Conservation (phyloP, 371 early-diverging fungal genomes). For the Lichtheimia ornata region DNA sequence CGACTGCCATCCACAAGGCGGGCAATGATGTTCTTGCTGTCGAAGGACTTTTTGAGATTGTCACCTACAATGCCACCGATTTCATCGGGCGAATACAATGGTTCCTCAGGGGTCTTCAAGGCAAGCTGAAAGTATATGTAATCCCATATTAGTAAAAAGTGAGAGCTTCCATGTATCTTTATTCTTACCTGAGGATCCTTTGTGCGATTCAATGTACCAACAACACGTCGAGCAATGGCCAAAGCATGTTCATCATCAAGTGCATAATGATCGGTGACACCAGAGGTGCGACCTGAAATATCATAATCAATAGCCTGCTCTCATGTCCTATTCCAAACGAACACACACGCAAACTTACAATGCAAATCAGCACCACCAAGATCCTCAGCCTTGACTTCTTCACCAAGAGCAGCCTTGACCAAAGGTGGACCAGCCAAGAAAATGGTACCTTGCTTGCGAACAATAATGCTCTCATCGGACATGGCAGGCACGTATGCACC, state of each 20-base stretch:
- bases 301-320: not conserved
- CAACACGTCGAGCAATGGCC: slow-evolving; percentile 82
- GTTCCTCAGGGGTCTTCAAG: slow-evolving; percentile 61
- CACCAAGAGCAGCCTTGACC: slow-evolving; percentile 97
- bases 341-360: slow-evolving; percentile 61
- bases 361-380: slow-evolving; percentile 98
- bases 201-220: slow-evolving; percentile 81
- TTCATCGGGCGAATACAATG: slow-evolving; percentile 84
- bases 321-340: not conserved
- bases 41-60: slow-evolving; percentile 90
- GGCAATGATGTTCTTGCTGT: slow-evolving; percentile 93
- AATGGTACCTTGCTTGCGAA: slow-evolving; percentile 95
- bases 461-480: slow-evolving; percentile 98
- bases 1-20: slow-evolving; percentile 94
- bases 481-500: slow-evolving; percentile 99
- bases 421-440: slow-evolving; percentile 97
- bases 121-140: not conserved
- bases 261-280: slow-evolving; percentile 96
- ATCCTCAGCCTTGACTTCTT: slow-evolving; percentile 92
- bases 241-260: slow-evolving; percentile 92
- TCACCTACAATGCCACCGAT: slow-evolving; percentile 96
- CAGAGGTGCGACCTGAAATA: slow-evolving; percentile 71
- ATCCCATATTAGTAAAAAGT: no score
- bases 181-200: slow-evolving; percentile 60
- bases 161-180: not conserved